Base-by-base conservation (phyloP, 164 flowering plant species). In the Chloranthus sessilifolius region DNA sequence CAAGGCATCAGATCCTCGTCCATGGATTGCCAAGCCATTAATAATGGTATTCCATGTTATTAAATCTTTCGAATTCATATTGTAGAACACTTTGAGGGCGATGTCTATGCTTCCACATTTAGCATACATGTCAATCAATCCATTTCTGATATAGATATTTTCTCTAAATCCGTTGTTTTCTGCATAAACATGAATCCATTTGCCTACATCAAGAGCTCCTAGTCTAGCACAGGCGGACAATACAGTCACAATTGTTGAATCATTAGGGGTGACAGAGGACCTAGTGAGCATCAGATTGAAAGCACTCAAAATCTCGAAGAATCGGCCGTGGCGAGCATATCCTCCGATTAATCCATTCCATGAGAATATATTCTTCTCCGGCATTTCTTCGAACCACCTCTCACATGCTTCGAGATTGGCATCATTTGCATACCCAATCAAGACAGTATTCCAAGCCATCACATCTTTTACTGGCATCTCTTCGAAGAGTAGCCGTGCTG, bases 291-390 rank as follows among this genome's bases (percentile, higher is more conserved):
- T 86, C 63, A 68, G 56, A 24, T 76, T 66, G 44, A 83, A 83
- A 26, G 76, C 40, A 20, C 26, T 45, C 57, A 86, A 42, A 47
- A 75, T 83, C 22, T 83, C 70, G 22, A 36, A 55, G 34, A 67
- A 76, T 17, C 24, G 62, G 14, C 72, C 70, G 52, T 65, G 62
- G 11, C 53, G 69, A 1, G 75, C 74, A 67, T 76, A 86, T 7
- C 80, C 86, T 28, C 74, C 75, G 40, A 85, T 66, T 59, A 85
- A 47, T 39, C 69, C 88, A 58, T 85, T 85, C 89, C 95, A 85
- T 16, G 87, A 78, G 41, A 80, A 82, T 4, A 77, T 43, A 67
- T 85, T 82, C 56, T 56, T 79, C 45, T 63, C 58, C 2, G 81
- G 80, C 70, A 85, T 82, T 52, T 69, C 75, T 42, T 74, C 80